Evolutionary conservation across 78 protist genomes (phyloP).

Genomic region (Anaeramoeba ignava): DNA sequence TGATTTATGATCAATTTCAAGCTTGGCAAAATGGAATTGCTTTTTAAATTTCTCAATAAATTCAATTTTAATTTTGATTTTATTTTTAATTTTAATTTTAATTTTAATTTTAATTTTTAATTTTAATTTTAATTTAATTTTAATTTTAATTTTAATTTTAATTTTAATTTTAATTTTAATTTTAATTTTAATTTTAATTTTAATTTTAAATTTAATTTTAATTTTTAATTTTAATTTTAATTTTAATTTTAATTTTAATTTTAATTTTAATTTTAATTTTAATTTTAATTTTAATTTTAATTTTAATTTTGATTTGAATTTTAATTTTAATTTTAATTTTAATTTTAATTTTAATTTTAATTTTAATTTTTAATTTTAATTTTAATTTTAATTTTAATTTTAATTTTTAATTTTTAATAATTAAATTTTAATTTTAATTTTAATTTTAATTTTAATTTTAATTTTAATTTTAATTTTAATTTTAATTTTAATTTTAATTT

Average conservation of each 20-base stretch:
- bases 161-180: background rate
- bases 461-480: background rate
- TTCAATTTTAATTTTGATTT: too few relatives aligned
- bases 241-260: background rate
- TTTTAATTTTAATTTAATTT: background rate
- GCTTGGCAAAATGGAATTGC: slow-evolving; percentile 40
- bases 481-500: background rate
- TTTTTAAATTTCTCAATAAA: background rate
- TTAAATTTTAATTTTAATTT: background rate
- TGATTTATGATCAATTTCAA: slow-evolving; percentile 58
- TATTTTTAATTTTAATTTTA: too few relatives aligned
- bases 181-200: background rate
- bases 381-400: background rate
- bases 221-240: background rate
- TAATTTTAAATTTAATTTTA: slow-evolving; percentile 1
- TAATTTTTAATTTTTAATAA: background rate
- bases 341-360: background rate
- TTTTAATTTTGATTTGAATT: background rate
- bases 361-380: background rate
- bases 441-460: background rate
- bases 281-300: background rate
- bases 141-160: background rate
- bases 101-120: too few relatives aligned
- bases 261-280: background rate
- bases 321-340: background rate